Conservation (phyloP, 1,284 basidiomycete genomes). For the Bothia castanella region DNA sequence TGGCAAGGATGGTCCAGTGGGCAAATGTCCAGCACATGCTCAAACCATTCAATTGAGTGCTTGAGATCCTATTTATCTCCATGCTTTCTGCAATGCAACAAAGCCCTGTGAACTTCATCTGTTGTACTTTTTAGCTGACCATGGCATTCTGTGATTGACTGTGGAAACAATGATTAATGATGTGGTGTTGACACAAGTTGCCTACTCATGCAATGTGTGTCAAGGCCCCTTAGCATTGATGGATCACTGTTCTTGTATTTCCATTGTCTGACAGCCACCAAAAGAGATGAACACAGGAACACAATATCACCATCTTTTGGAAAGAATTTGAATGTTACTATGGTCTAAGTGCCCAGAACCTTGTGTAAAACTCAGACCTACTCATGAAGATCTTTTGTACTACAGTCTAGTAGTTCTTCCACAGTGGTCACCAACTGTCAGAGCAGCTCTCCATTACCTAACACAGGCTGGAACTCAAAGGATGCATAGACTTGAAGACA, state of each 20-base stretch:
- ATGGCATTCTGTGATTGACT: neutral
- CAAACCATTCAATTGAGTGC: slow-evolving; percentile 6
- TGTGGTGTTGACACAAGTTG: neutral
- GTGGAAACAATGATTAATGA: neutral
- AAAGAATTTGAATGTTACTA: slow-evolving; percentile 3
- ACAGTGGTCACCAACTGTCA: neutral
- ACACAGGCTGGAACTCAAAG: slow-evolving; percentile 11
- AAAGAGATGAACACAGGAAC: slow-evolving; percentile 7
- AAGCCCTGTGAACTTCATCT: slow-evolving; percentile 1
- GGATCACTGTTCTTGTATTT: neutral
- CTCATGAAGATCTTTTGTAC: neutral
- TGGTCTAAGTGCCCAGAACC: neutral
- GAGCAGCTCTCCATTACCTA: slow-evolving; percentile 14
- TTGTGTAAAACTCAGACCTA: neutral
- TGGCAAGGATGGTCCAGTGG: slow-evolving; percentile 13
- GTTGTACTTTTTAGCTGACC: slow-evolving; percentile 1
- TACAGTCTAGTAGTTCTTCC: slow-evolving; percentile 4
- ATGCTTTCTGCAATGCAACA: slow-evolving; percentile 1
- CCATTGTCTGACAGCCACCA: neutral
- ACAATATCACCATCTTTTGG: neutral
- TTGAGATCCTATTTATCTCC: slow-evolving; percentile 7
- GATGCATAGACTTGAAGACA: slow-evolving; percentile 9
- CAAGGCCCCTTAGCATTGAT: neutral
- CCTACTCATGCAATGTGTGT: neutral
- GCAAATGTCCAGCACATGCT: slow-evolving; percentile 13